Conservation (phyloP, 169 alveolate genomes). For the Plasmodium malariae region DNA sequence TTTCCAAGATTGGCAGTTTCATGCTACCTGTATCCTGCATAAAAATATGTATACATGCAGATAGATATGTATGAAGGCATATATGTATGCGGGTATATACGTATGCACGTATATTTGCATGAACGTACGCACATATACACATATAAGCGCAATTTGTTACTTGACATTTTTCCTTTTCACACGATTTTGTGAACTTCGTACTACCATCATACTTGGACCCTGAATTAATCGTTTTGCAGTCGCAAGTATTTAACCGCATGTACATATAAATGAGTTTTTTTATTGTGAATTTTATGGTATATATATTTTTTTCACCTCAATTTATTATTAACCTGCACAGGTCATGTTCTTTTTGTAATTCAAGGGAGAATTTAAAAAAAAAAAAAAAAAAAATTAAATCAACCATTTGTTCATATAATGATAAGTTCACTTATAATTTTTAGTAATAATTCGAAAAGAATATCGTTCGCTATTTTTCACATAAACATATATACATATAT, state of each 20-base stretch:
- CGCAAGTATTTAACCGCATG: background rate
- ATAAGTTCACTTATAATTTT: background rate
- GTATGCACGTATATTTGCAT: background rate
- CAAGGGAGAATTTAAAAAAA: background rate
- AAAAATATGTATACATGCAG: background rate
- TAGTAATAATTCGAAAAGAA: too few species aligned
- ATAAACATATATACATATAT: too few species aligned
- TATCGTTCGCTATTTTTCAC: too few species aligned
- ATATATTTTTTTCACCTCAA: background rate
- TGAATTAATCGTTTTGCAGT: background rate
- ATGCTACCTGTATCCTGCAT: slow-evolving; percentile 4
- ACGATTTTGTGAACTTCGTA: background rate
- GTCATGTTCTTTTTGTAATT: background rate
- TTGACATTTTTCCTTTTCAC: background rate
- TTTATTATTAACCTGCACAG: background rate
- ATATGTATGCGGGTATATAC: background rate
- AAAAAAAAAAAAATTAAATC: background rate
- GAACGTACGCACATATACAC: background rate
- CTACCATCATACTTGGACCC: background rate
- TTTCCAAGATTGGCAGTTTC: slow-evolving; percentile 28
- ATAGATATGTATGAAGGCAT: background rate
- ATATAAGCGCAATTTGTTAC: too few species aligned
- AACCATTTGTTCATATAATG: background rate
- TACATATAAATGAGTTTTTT: background rate
- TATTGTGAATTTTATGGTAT: background rate